Evolutionary conservation across 2,329 filamentous ascomycete species (phyloP), one percentile per base, ranked within the genome.

Genomic region (Cladorrhinum sp.): DNA sequence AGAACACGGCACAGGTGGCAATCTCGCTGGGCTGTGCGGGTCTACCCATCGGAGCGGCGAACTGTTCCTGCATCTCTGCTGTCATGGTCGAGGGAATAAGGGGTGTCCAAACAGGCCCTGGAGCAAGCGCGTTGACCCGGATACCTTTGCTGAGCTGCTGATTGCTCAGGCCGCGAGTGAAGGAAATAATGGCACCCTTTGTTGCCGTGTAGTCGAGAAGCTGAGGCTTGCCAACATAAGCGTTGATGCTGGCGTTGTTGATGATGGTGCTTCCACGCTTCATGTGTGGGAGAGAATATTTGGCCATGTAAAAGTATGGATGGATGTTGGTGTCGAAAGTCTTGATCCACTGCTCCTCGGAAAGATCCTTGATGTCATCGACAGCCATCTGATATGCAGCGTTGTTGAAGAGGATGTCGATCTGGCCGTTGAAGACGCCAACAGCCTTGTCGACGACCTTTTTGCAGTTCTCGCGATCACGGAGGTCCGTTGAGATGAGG

Each of bases 271-370:
- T 82, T 36, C 91, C 91, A n/a, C 74, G 73, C 70, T 85, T 83
- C 85, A 95, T 89, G 74, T 93, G 88, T 0, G 85, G 86, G 10
- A 95, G 79, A 12, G 82, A 76, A 70, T 93, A 91, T 73, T 95
- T 95, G 62, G 90, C 82, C 36, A 93, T 79, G 77, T 87, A 93
- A 79, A 92, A 95, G 78, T 86, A 88, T 2, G 89, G 83, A 74
- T 93, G 88, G 69, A 95, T 92, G 76, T 95, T 96, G 52, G 86
- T 90, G 74, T 91, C 81, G 76, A 96, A 93, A 0, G 90, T 93
- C 61, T 86, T 79, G 55, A 87, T 68, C 90, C 90, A 95, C 76
- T 95, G 90, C 4, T 91, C 88, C 83, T 92, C 89, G 24, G 82
- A 75, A 1, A 95, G 75, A 50, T 92, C 88, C 49, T 79, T 77